Percentiles rank a stretch among this genome's conserved stretches.
These are phyloP conservation scores for Zanthoxylum bungeanum DNA, from an alignment of 345 rosid species.

Conservation along the genomic window DNA sequence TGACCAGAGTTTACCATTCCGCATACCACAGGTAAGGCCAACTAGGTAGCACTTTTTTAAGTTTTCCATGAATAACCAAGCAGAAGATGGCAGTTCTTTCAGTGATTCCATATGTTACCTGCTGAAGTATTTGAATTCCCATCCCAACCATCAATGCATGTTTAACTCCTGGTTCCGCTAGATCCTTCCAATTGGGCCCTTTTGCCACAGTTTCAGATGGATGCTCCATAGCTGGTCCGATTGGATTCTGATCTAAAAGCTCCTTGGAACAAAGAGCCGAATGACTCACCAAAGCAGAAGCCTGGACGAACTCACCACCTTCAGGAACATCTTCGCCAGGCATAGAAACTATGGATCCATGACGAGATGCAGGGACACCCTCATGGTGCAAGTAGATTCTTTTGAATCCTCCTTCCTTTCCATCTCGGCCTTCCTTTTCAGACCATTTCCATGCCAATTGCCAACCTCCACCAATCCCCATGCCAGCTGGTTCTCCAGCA, in stretches of 20 bases:
- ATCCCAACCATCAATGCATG: slow-evolving; percentile 89
- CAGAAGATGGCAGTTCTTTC: slow-evolving; percentile 10
- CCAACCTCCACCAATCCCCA: slow-evolving; percentile 96
- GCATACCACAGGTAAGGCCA: neutral
- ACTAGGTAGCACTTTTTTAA: neutral
- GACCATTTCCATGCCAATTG: slow-evolving; percentile 98
- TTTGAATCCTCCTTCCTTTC: slow-evolving; percentile 75
- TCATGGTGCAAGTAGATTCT: slow-evolving; percentile 84
- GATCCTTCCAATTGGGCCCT: slow-evolving; percentile 73
- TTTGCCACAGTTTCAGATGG: slow-evolving; percentile 61
- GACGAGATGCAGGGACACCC: slow-evolving; percentile 56
- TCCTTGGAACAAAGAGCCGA: slow-evolving; percentile 78
- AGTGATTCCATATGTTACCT: slow-evolving; percentile 42
- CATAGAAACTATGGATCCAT: slow-evolving; percentile 68
- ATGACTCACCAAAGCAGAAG: slow-evolving; percentile 90
- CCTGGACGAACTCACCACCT: slow-evolving; percentile 64
- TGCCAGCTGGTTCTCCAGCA: slow-evolving; percentile 48
- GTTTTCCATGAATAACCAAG: neutral
- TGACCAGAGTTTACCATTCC: neutral
- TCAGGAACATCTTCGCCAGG: slow-evolving; percentile 51
- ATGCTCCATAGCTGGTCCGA: slow-evolving; percentile 93
- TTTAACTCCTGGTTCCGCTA: slow-evolving; percentile 91
- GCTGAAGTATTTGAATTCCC: slow-evolving; percentile 94
- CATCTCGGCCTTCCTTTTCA: slow-evolving; percentile 64
- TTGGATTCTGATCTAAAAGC: slow-evolving; percentile 48